These are phyloP conservation scores for Biscogniauxia sp. DNA, from an alignment of 2,329 filamentous ascomycete species.

Conservation along the genomic window DNA sequence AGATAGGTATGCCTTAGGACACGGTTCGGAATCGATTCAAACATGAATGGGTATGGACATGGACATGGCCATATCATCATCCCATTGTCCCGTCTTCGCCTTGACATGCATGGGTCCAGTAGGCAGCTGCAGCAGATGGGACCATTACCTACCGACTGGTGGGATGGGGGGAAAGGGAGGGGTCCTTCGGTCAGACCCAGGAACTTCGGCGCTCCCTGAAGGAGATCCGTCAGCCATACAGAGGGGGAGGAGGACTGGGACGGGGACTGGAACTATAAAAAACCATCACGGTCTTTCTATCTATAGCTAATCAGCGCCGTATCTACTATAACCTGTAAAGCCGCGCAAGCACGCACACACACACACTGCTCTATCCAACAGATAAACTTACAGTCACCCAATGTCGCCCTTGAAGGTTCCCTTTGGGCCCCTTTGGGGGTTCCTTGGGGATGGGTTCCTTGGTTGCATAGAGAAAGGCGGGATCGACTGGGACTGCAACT, in stretches of 20 bases:
- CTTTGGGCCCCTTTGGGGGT: background rate
- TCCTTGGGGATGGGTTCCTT: background rate
- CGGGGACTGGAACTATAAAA: no score
- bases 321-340: background rate
- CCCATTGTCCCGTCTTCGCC: background rate
- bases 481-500: background rate
- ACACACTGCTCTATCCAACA: background rate
- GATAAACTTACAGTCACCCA: background rate
- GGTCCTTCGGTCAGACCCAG: conserved; percentile 1
- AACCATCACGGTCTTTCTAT: no score
- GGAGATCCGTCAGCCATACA: background rate
- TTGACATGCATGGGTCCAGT: conserved; percentile 1
- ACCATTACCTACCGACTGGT: background rate
- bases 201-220: background rate
- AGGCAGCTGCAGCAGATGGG: background rate
- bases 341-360: background rate
- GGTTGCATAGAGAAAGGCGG: background rate
- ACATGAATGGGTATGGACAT: background rate
- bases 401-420: no score
- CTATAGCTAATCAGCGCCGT: no score
- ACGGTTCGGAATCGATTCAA: background rate
- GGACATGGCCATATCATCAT: background rate
- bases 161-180: background rate
- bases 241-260: background rate
- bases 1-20: background rate